A percentile compares a stretch with the other conserved stretches of the same genome.
These are phyloP conservation scores for Agroathelia rolfsii DNA, from an alignment of 1,284 basidiomycete genomes.

Conservation along the genomic window DNA sequence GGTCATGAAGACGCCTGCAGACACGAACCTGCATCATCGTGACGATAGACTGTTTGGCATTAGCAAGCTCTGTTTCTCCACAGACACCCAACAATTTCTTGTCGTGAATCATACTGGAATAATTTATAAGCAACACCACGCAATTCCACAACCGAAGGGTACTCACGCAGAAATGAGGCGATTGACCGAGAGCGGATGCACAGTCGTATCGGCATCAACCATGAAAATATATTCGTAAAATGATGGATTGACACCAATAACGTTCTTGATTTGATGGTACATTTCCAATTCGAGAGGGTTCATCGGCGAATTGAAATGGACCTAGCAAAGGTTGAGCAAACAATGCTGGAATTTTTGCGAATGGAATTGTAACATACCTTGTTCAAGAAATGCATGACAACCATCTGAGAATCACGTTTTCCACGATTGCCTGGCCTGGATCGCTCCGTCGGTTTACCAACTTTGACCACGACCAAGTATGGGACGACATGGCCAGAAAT, in stretches of 20 bases:
- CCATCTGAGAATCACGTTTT: conserved; percentile 94
- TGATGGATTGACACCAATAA: conserved; percentile 96
- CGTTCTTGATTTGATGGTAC: conserved; percentile 99
- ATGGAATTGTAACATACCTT: conserved; percentile 40
- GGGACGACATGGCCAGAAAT: conserved; percentile 92
- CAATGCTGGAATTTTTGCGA: conserved; percentile 2
- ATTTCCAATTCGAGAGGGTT: conserved; percentile 94
- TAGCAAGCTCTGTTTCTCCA: conserved; percentile 85
- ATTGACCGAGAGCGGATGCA: conserved; percentile 79
- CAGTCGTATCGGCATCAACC: conserved; percentile 95
- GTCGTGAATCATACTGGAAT: conserved; percentile 75
- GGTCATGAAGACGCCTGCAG: conserved; percentile 7
- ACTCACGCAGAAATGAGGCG: conserved; percentile 84
- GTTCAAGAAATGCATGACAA: conserved; percentile 97
- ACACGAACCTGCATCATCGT: conserved; percentile 90
- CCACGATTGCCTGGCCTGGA: conserved; percentile 91
- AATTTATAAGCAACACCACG: conserved; percentile 9
- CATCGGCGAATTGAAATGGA: conserved; percentile 96
- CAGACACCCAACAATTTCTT: conserved; percentile 92
- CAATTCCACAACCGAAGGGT: background rate
- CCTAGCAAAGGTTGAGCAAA: conserved; percentile 33
- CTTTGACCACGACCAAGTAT: conserved; percentile 93
- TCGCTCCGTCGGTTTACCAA: conserved; percentile 92
- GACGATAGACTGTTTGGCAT: conserved; percentile 87
- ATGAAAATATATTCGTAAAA: conserved; percentile 98